Percentiles rank a stretch among this genome's conserved stretches.
These are phyloP conservation scores for Microsporum canis DNA, from an alignment of 2,329 filamentous ascomycete genomes.

Conservation along the genomic window DNA sequence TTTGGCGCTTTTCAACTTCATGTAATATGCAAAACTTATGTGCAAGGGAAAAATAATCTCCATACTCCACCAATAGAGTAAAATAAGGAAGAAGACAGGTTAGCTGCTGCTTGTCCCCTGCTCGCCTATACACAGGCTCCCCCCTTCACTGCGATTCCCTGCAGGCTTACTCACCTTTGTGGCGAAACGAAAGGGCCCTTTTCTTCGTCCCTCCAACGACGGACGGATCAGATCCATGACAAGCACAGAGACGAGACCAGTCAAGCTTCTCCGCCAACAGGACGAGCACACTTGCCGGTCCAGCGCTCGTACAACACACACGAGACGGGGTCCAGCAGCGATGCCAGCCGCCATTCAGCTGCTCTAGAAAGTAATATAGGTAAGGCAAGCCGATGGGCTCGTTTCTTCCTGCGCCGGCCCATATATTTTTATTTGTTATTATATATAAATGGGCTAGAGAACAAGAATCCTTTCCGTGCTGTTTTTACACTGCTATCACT, in stretches of 20 bases:
- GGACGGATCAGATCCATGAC: conserved; percentile 12
- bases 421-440: not conserved
- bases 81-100: not conserved
- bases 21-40: not conserved
- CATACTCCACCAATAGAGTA: too few species aligned
- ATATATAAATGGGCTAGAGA: not conserved
- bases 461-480: not conserved
- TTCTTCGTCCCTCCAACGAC: conserved; percentile 1
- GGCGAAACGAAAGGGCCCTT: not conserved
- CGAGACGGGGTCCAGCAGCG: not conserved
- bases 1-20: not conserved
- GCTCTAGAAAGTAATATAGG: not conserved
- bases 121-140: too few species aligned
- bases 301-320: not conserved
- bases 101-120: not conserved
- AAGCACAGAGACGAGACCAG: conserved; percentile 7
- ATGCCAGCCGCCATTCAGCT: not conserved
- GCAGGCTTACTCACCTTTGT: not conserved
- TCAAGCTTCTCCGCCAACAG: conserved; percentile 14
- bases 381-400: not conserved
- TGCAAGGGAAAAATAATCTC: too few species aligned
- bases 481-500: not conserved
- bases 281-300: conserved; percentile 3
- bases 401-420: not conserved
- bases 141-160: not conserved